Evolutionary conservation across 495 filamentous ascomycete genomes (phyloP).

Genomic region (Articulospora tetracladia): DNA sequence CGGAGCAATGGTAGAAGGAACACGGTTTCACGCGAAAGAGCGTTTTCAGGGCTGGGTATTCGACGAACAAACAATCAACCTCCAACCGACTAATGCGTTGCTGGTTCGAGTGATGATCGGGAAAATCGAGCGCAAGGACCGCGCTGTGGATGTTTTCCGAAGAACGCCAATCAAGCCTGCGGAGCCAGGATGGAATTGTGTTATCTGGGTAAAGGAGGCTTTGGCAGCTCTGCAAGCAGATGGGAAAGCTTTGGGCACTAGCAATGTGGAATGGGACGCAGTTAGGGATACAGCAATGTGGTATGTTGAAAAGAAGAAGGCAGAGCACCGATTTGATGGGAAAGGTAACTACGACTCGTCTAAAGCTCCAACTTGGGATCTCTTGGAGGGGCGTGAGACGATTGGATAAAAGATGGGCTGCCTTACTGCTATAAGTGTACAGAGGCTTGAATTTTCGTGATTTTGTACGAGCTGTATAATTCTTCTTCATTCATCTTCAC

Average conservation of each 20-base stretch:
- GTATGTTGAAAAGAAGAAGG: constrained; percentile 36
- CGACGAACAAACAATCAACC: constrained; percentile 26
- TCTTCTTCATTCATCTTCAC: background rate
- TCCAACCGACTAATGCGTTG: constrained; percentile 29
- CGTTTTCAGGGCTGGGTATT: constrained; percentile 30
- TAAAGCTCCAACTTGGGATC: constrained; percentile 15
- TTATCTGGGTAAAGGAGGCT: constrained; percentile 7
- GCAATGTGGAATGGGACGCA: constrained; percentile 5
- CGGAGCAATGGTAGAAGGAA: too few species aligned
- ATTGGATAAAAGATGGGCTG: constrained; percentile 1
- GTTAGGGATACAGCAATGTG: constrained; percentile 26
- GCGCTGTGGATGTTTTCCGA: constrained; percentile 29
- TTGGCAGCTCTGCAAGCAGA: constrained; percentile 1
- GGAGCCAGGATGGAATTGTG: constrained; percentile 36
- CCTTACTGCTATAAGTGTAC: background rate
- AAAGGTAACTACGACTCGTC: constrained; percentile 8
- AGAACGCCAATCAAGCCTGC: constrained; percentile 30
- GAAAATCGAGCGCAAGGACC: constrained; percentile 34
- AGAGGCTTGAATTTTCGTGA: constrained; percentile 1
- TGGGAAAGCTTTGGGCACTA: constrained; percentile 8
- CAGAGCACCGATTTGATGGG: constrained; percentile 12
- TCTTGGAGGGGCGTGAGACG: constrained; percentile 7
- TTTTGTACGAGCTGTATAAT: background rate
- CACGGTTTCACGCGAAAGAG: constrained; percentile 35
- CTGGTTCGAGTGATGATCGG: constrained; percentile 43